Evolutionary conservation across 108 stramenopile genomes (phyloP).

Genomic region (Pseudonitzschia multistriata): DNA sequence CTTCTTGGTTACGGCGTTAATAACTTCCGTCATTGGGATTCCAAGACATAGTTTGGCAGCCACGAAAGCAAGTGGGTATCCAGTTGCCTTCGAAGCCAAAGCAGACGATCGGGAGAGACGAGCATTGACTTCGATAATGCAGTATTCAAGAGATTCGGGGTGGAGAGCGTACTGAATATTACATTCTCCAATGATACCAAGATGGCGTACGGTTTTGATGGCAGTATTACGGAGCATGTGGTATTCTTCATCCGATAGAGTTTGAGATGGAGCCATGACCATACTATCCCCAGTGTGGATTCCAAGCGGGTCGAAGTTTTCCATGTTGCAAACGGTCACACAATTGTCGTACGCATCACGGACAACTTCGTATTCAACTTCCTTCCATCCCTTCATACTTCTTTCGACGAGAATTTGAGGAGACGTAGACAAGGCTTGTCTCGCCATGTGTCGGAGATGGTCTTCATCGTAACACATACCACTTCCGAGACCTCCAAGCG

Average conservation of each 20-base stretch:
- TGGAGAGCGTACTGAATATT: slow-evolving; percentile 99
- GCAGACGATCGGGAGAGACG: slow-evolving; percentile 97
- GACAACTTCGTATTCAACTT: slow-evolving; percentile 98
- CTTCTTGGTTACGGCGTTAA: slow-evolving; percentile 95
- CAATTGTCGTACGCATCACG: slow-evolving; percentile 88
- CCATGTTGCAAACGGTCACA: slow-evolving; percentile 99
- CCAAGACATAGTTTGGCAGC: slow-evolving; percentile 96
- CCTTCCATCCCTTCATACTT: slow-evolving; percentile 98
- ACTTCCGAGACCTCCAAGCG: slow-evolving; percentile 97
- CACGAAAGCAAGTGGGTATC: slow-evolving; percentile 98
- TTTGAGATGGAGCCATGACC: slow-evolving; percentile 98
- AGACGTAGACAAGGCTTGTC: slow-evolving; percentile 85
- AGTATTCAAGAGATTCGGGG: slow-evolving; percentile 90
- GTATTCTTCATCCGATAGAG: slow-evolving; percentile 95
- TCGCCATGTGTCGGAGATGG: slow-evolving; percentile 81
- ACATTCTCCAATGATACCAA: slow-evolving; percentile 98
- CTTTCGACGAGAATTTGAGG: slow-evolving; percentile 97
- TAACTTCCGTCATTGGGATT: slow-evolving; percentile 89
- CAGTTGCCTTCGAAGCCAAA: slow-evolving; percentile 97
- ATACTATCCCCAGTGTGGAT: slow-evolving; percentile 98
- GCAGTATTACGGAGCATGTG: slow-evolving; percentile 98
- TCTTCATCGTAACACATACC: slow-evolving; percentile 90
- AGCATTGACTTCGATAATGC: slow-evolving; percentile 98
- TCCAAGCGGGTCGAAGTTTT: slow-evolving; percentile 97
- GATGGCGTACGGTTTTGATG: slow-evolving; percentile 93